Conservation (phyloP, 2,329 filamentous ascomycete species). For the Neocucurbitaria cava region DNA sequence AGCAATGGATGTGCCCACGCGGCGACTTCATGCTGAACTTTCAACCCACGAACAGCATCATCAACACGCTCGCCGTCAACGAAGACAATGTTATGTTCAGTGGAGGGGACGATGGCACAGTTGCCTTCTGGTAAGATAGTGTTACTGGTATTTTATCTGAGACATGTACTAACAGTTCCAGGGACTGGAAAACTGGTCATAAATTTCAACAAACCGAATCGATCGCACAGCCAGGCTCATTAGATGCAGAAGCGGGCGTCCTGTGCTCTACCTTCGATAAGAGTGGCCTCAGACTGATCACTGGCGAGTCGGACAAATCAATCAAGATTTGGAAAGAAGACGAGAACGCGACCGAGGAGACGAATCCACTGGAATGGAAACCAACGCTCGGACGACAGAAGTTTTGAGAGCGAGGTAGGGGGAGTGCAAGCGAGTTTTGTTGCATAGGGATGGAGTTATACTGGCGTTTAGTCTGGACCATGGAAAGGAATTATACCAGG, state of each 20-base stretch:
- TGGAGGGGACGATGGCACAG: constrained; percentile 93
- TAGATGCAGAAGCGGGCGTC: constrained; percentile 93
- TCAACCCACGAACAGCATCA: constrained; percentile 93
- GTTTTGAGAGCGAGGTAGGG: constrained; percentile 47
- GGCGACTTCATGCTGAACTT: constrained; percentile 99
- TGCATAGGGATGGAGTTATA: constrained; percentile 9
- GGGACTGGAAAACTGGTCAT: constrained; percentile 98
- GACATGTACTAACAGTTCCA: background rate
- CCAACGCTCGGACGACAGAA: constrained; percentile 80
- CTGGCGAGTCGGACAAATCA: constrained; percentile 89
- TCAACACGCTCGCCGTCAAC: constrained; percentile 93
- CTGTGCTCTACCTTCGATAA: constrained; percentile 94
- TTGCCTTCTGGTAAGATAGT: constrained; percentile 73
- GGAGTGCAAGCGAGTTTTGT: background rate
- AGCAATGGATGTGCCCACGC: constrained; percentile 99
- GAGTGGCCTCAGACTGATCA: constrained; percentile 87
- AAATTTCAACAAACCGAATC: constrained; percentile 90
- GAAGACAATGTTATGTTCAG: constrained; percentile 95
- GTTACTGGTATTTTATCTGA: background rate
- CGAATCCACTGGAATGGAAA: constrained; percentile 91
- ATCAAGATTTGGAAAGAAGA: constrained; percentile 98
- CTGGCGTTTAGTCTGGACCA: constrained; percentile 4
- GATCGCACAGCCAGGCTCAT: constrained; percentile 88
- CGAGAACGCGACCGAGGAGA: constrained; percentile 86
- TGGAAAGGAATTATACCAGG: constrained; percentile 5